Evolutionary conservation across 169 alveolate genomes (phyloP), one percentile per base, ranked within the genome.

Genomic region (Plasmodium gallinaceum): DNA sequence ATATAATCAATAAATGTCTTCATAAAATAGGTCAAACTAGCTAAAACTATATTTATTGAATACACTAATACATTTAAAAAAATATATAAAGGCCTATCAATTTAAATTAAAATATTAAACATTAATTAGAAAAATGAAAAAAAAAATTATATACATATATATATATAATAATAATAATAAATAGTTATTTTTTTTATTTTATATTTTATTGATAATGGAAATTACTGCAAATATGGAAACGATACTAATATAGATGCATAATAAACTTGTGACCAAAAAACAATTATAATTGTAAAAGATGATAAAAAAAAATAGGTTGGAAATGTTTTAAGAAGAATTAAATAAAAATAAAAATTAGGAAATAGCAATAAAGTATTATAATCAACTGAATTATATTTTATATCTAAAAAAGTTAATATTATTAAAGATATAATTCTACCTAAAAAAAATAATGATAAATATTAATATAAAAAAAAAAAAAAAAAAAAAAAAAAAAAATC

Each of bases 211-310:
- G 16, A 57, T 51, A 32, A 37, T 20, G 45, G 42, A 45, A 18
- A 20, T 76, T 76, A 76, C 89, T 57, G 75, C 48, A 76, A 65
- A 22, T 76, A 45, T 1, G 75, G 89, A 3, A 76, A 26, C 2
- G 89, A 64, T 42, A 76, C 89, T 46, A 76, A 39, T 39, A 76
- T 66, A 64, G 89, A 76, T n/a, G 89, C 75, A 45, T 76, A 76
- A 58, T 76, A 76, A 12, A 76, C 89, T 65, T 76, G 89, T 7
- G 89, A 76, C 89, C 89, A 76, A 48, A 76, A 76, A 43, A 76
- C 78, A 8, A 76, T 75, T 22, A 75, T 75, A 12, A 75, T 75
- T 37, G 88, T 75, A 68, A 75, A 75, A 22, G 88, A 75, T 37
- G 88, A 75, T 48, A 75, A 75, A 24, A 75, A 75, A 12, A 75